Conservation (phyloP, 345 rosid species). For the Lepidium sativum region DNA sequence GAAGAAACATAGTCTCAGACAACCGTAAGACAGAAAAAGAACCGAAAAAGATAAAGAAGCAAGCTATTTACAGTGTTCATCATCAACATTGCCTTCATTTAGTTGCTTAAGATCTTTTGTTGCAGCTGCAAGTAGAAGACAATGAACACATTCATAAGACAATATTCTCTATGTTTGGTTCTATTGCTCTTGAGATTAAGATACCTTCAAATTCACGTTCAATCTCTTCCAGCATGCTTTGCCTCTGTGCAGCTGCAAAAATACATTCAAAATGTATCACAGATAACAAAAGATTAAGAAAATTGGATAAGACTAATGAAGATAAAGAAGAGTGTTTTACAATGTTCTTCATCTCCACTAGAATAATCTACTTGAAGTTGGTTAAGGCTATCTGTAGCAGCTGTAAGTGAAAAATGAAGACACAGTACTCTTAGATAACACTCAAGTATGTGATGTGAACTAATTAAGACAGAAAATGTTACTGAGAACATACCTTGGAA, state of each 20-base stretch:
- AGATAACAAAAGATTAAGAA: not conserved
- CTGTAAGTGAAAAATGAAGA: not conserved
- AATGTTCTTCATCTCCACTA: not conserved
- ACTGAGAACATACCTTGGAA: conserved; percentile 12
- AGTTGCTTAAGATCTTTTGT: not conserved
- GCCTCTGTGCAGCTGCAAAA: conserved; percentile 15
- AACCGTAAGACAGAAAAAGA: not conserved
- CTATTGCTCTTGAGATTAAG: not conserved
- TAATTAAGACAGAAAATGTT: not conserved
- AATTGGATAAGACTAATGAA: not conserved
- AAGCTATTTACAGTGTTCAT: conserved; percentile 13
- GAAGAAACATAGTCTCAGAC: not conserved
- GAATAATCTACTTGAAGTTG: conserved; percentile 6
- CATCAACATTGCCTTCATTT: conserved; percentile 7
- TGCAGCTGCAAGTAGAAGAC: conserved; percentile 5
- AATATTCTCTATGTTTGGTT: not conserved
- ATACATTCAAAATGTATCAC: not conserved
- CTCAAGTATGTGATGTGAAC: not conserved
- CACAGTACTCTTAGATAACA: not conserved
- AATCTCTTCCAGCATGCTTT: conserved; percentile 12
- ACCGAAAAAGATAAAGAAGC: not conserved
- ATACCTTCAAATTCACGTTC: conserved; percentile 25
- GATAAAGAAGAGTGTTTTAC: conserved; percentile 1
- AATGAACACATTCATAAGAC: not conserved
- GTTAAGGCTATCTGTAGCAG: conserved; percentile 18